Conservation (phyloP, 2,329 filamentous ascomycete species). For the Paraconiothyrium sp. region DNA sequence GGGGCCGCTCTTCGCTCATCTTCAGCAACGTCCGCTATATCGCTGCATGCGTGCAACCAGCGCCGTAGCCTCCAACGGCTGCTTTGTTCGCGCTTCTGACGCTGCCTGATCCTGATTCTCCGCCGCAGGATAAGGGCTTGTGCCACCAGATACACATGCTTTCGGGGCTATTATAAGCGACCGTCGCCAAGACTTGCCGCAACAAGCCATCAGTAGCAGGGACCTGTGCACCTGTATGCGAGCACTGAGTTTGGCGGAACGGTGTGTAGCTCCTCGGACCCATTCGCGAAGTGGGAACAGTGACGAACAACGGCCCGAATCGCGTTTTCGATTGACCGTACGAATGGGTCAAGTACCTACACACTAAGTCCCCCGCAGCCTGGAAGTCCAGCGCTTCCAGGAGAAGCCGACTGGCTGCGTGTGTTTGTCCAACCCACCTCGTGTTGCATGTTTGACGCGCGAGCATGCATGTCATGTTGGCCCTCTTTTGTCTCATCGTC, state of each 20-base stretch:
- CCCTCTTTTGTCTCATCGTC: not conserved
- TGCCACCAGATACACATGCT: not conserved
- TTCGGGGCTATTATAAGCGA: slow-evolving; percentile 2
- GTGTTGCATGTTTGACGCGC: slow-evolving; percentile 1
- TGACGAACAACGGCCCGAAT: slow-evolving; percentile 1
- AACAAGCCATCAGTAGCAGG: not conserved
- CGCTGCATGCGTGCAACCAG: slow-evolving; percentile 3
- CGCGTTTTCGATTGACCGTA: not conserved
- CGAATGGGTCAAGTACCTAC: not conserved
- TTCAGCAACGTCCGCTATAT: not conserved
- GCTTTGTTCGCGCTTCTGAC: not conserved
- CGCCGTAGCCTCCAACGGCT: not conserved
- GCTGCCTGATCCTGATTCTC: not conserved
- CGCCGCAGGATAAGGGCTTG: not conserved
- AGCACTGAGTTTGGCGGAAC: not conserved
- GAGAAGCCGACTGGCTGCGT: not conserved
- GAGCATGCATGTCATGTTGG: slow-evolving; percentile 2
- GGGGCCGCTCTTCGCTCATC: not conserved
- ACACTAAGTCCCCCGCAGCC: not conserved
- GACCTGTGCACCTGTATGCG: slow-evolving; percentile 3
- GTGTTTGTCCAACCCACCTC: not conserved
- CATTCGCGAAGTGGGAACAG: not conserved
- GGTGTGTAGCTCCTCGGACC: not conserved
- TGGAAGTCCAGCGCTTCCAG: not conserved
- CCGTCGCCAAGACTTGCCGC: slow-evolving; percentile 1